Conservation (phyloP, 352 stramenopile genomes). For the Phytopythium cucurbitacearum region DNA sequence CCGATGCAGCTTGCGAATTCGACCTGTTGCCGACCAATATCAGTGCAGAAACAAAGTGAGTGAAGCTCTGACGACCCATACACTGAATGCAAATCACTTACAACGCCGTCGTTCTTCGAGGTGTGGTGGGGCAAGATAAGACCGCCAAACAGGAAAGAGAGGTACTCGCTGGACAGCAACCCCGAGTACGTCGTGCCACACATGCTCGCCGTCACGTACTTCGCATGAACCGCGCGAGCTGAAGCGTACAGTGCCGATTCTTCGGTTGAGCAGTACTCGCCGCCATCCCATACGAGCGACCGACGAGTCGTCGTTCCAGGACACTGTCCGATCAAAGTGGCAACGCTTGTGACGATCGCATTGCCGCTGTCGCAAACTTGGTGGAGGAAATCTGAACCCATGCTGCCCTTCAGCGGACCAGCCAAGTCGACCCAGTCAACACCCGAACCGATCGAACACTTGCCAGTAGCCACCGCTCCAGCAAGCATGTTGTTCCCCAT, state of each 20-base stretch:
- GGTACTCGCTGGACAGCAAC: conserved; percentile 32
- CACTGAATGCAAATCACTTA: conserved; percentile 13
- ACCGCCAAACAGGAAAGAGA: conserved; percentile 21
- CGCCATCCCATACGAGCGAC: conserved; percentile 37
- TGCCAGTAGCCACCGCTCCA: conserved; percentile 30
- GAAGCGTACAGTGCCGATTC: conserved; percentile 23
- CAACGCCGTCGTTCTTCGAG: conserved; percentile 47
- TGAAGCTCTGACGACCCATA: background rate
- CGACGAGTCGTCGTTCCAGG: conserved; percentile 23
- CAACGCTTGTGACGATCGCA: conserved; percentile 16
- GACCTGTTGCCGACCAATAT: conserved; percentile 15
- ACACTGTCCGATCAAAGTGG: conserved; percentile 33
- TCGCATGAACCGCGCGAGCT: conserved; percentile 22
- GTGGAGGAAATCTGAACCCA: conserved; percentile 39
- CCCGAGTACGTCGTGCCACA: conserved; percentile 36
- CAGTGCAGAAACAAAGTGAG: conserved; percentile 1
- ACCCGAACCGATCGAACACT: conserved; percentile 32
- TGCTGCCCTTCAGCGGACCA: conserved; percentile 41
- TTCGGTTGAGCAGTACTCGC: conserved; percentile 16
- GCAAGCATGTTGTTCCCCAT: conserved; percentile 55
- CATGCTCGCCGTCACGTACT: conserved; percentile 32
- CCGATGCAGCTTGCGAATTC: conserved; percentile 55
- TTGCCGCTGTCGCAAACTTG: conserved; percentile 23
- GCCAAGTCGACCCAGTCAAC: conserved; percentile 33
- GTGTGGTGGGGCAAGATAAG: conserved; percentile 39